Conservation (phyloP, 164 flowering plant genomes). For the Saururus chinensis region DNA sequence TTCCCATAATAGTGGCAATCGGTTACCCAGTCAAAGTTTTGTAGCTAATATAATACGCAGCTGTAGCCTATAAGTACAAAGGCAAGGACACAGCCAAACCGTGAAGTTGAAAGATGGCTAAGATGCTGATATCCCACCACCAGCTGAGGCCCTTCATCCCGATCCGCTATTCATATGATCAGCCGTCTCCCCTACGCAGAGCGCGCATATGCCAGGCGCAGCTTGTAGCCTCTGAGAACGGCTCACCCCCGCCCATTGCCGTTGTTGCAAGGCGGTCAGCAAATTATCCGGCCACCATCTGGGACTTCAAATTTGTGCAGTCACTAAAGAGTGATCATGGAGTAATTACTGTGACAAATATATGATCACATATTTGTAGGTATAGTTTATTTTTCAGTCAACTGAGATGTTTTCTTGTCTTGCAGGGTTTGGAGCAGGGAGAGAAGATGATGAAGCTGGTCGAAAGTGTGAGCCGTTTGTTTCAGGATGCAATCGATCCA, state of each 20-base stretch:
- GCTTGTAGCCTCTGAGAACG: neutral
- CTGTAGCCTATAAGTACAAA: too few species aligned
- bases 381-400: too few species aligned
- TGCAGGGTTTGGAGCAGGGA: neutral
- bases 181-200: neutral
- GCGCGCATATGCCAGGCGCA: neutral
- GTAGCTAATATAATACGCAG: too few species aligned
- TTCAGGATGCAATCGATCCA: neutral
- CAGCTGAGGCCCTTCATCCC: too few species aligned
- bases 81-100: too few species aligned
- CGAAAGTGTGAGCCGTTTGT: neutral
- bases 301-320: neutral
- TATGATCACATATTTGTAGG: too few species aligned
- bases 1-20: too few species aligned
- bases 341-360: neutral
- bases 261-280: neutral
- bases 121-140: too few species aligned
- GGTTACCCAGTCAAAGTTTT: too few species aligned
- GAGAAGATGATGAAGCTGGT: neutral
- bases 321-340: slow-evolving; percentile 1
- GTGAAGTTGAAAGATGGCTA: too few species aligned
- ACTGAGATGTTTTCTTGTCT: too few species aligned
- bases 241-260: neutral
- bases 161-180: neutral
- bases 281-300: neutral